Conservation (phyloP, 2,329 filamentous ascomycete species). For the Cladorrhinum sp. region DNA sequence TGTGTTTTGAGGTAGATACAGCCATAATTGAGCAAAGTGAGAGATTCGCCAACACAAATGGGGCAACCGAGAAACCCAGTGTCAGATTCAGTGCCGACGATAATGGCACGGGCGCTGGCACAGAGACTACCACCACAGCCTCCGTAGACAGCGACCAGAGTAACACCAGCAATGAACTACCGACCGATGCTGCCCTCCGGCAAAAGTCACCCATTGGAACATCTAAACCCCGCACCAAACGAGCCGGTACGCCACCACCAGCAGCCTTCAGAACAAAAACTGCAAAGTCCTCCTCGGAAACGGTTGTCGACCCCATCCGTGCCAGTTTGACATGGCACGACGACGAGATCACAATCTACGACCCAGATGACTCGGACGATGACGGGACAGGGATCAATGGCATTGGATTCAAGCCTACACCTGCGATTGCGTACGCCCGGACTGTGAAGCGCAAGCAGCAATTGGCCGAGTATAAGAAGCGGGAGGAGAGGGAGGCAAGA, state of each 20-base stretch:
- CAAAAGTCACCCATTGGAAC: conserved; percentile 2
- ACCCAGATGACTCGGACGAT: conserved; percentile 62
- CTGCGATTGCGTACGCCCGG: conserved; percentile 57
- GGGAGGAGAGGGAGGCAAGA: conserved; percentile 60
- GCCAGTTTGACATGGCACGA: conserved; percentile 65
- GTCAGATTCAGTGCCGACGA: background rate
- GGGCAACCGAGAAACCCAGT: background rate
- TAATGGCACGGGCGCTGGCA: background rate
- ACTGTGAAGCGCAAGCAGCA: conserved; percentile 57
- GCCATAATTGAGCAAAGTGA: conserved; percentile 18
- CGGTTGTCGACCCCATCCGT: conserved; percentile 51
- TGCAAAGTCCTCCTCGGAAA: conserved; percentile 19
- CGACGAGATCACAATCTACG: conserved; percentile 65
- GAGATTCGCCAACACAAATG: conserved; percentile 8
- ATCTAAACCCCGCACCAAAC: conserved; percentile 12
- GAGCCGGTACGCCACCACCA: conserved; percentile 39
- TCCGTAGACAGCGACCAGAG: background rate
- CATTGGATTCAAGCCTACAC: conserved; percentile 63
- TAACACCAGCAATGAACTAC: conserved; percentile 7
- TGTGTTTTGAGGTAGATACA: conserved; percentile 21
- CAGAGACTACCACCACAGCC: background rate
- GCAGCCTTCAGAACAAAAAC: conserved; percentile 1
- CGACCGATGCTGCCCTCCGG: background rate
- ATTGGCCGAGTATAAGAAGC: conserved; percentile 59
- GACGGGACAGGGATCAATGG: conserved; percentile 67